Evolutionary conservation across 371 early-diverging fungal species (phyloP).

Genomic region (Nematocida major): DNA sequence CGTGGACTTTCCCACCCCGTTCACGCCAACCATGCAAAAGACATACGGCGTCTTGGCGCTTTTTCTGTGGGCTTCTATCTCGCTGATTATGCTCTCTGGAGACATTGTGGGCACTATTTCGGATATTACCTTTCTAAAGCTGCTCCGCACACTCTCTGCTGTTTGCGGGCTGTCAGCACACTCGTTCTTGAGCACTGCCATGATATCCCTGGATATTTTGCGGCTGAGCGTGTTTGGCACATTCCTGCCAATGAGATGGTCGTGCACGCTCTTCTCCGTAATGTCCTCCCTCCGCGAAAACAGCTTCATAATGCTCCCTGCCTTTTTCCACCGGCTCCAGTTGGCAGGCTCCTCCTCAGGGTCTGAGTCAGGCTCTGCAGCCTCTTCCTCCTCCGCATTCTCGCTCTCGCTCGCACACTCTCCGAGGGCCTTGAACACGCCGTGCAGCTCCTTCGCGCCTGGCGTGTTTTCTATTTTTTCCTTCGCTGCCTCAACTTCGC

Average conservation of each 20-base stretch:
- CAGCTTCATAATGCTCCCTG: slow-evolving; percentile 35
- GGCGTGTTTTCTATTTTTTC: slow-evolving; percentile 11
- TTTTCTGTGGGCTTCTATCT: slow-evolving; percentile 69
- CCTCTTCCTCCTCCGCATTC: slow-evolving; percentile 15
- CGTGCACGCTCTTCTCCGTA: slow-evolving; percentile 50
- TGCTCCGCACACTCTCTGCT: slow-evolving; percentile 71
- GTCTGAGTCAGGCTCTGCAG: slow-evolving; percentile 31
- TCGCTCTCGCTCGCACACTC: slow-evolving; percentile 27
- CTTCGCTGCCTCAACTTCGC: slow-evolving; percentile 8
- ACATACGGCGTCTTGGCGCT: slow-evolving; percentile 70
- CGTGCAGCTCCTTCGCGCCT: background rate
- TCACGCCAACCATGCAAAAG: slow-evolving; percentile 88
- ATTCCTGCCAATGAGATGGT: slow-evolving; percentile 62
- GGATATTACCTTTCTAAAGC: slow-evolving; percentile 76
- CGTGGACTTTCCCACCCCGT: slow-evolving; percentile 95
- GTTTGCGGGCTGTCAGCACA: slow-evolving; percentile 60
- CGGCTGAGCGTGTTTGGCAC: slow-evolving; percentile 49
- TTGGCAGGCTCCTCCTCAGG: slow-evolving; percentile 13
- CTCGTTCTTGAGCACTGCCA: slow-evolving; percentile 44
- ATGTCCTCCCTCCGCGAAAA: slow-evolving; percentile 55
- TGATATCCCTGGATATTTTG: slow-evolving; percentile 54
- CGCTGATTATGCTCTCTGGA: slow-evolving; percentile 79
- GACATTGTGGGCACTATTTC: slow-evolving; percentile 71
- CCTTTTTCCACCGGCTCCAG: slow-evolving; percentile 4
- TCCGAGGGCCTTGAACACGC: background rate